Evolutionary conservation across 805 yeast species (phyloP), one percentile per base, ranked within the genome.

Genomic region (Candida suzukii): DNA sequence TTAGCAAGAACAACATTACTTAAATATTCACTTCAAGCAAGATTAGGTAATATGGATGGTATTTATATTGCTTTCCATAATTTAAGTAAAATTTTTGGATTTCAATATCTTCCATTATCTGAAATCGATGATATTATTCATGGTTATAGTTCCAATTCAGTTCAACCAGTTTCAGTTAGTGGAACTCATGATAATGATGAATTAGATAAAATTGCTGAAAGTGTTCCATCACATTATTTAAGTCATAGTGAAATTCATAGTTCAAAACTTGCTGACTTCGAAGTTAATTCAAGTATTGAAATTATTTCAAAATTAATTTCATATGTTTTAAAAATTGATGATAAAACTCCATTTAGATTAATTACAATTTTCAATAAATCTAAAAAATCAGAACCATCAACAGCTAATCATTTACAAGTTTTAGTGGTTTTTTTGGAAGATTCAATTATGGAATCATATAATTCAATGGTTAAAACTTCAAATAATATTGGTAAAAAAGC

Each of bases 41-140:
- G 97, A 46, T 84, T 91, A 33, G 99, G 98, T 3, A 80, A 84
- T 52, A 91, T 93, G 98, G 97, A 90, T 61, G 99, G 99, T 6
- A 87, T 93, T 2, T 88, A 86, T 50, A 71, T 91, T 14, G 96
- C 96, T 0, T 91, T 81, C 59, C 99, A 91, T 60, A 91, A 90
- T 58, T 73, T 88, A 39, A 70, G 76, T 25, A 67, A 78, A 37
- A 74, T 90, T 51, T 87, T 91, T 61, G 99, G 97, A 3, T 93
- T 88, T 60, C 91, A 88, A 59, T 91, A 91, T 58, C 57, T 91
- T 24, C 90, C 95, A 1, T 64, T 90, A 38, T 61, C 66, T 1
- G 85, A 80, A 31, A 73, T 91, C 47, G 97, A 91, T 57, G 63
- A 68, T 42, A 66, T 78, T 9, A 66, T 73, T 46, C 88, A 83